These are phyloP conservation scores for Dioszegia hungarica DNA, from an alignment of 768 basidiomycete species.

Conservation along the genomic window DNA sequence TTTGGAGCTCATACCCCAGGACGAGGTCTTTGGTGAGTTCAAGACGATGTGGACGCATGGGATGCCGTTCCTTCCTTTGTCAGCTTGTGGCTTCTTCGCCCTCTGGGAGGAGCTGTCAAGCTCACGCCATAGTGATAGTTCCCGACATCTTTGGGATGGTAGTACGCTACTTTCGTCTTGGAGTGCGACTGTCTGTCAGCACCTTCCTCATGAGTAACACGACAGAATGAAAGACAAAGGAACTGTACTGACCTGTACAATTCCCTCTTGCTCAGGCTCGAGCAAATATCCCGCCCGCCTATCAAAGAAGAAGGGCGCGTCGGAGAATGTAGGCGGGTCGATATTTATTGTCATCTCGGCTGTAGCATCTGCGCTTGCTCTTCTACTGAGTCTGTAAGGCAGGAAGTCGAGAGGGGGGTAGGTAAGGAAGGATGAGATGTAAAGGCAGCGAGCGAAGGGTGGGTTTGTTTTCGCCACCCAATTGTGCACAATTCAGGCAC, in stretches of 20 bases:
- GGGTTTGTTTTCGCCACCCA: conserved; percentile 11
- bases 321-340: conserved; percentile 46
- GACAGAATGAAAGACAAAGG: background rate
- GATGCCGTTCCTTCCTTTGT: conserved; percentile 75
- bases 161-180: conserved; percentile 88
- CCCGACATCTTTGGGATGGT: conserved; percentile 88
- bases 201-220: background rate
- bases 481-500: conserved; percentile 8
- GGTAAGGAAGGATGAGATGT: background rate
- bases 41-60: conserved; percentile 97
- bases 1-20: conserved; percentile 91
- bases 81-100: background rate
- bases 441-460: background rate
- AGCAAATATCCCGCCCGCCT: conserved; percentile 27
- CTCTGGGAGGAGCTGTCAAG: conserved; percentile 14
- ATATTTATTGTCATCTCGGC: conserved; percentile 13
- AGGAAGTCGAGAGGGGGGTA: background rate
- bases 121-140: conserved; percentile 93
- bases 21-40: conserved; percentile 93
- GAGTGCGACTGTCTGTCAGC: conserved; percentile 61
- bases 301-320: conserved; percentile 49
- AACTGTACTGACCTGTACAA: conserved; percentile 41
- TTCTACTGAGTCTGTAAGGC: background rate
- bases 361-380: background rate
- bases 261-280: conserved; percentile 31